Base-by-base conservation (phyloP, 2,329 filamentous ascomycete species). In the Simplicillium sp. region DNA sequence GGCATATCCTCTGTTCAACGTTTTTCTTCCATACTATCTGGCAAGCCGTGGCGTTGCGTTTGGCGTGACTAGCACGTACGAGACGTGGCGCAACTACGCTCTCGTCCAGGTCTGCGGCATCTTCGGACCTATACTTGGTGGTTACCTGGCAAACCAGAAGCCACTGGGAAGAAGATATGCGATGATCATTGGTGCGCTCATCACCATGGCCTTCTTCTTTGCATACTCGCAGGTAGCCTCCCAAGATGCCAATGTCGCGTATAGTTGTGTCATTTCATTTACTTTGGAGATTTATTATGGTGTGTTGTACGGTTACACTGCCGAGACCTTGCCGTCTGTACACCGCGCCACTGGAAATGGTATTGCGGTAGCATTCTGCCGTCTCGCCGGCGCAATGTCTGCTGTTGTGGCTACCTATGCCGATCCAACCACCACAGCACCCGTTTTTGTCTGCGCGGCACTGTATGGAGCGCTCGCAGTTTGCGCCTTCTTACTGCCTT, bases 21-120 rank as follows among this genome's bases (percentile, higher is more conserved):
- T 83, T 42, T 85, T 84, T 54, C 60, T 84, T 2, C 73, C 73
- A 53, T 61, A 55, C 29, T 54, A 50, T 8, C 47, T 20, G 32
- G 32, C 37, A 12, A 49, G 29, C 37, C 45, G 48, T 6, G 47
- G 46, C 12, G 41, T 46, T 9, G 25, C 40, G 18, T 47, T 82
- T 34, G 78, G 77, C 2, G 76, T 77, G 0, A 54, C 82, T 3
- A 50, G 76, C 35, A 80, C 75, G 15, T 41, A 44, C 36, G 43
- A 40, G 14, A 73, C 68, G 3, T 84, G 80, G 78, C 70, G 80
- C 38, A 82, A 85, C 56, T 84, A 84, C 55, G 72, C 78, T 3
- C 67, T 84, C 29, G 71, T 73, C 37, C 82, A 81, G 48, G 61
- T 81, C n/a, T 73, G 68, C 36, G 67, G 72, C 16, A 80, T 85